These are phyloP conservation scores for Sclerotinia trifoliorum DNA, from an alignment of 2,329 filamentous ascomycete genomes.

Conservation along the genomic window DNA sequence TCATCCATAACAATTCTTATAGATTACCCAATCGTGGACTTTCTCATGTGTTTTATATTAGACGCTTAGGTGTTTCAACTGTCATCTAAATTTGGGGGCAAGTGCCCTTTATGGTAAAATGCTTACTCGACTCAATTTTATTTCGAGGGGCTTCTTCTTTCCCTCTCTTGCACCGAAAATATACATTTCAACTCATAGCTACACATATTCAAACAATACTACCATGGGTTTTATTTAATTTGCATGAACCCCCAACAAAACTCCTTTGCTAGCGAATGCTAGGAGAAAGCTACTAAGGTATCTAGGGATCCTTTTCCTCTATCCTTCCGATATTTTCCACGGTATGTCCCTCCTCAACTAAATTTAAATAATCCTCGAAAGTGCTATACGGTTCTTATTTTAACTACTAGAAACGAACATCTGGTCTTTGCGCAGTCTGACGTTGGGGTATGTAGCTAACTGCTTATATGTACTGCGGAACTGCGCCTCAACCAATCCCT, in stretches of 20 bases:
- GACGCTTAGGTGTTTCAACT: conserved; percentile 14
- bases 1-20: not conserved
- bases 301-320: not conserved
- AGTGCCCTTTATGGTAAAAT: not conserved
- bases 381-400: conserved; percentile 8
- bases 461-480: not conserved
- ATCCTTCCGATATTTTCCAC: not conserved
- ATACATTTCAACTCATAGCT: not conserved
- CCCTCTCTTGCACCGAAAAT: not conserved
- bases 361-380: not conserved
- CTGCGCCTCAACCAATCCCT: conserved; percentile 8
- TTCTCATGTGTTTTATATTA: not conserved
- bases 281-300: not conserved
- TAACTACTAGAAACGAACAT: conserved; percentile 13
- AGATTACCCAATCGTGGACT: not conserved
- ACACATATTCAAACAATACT: not conserved
- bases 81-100: conserved; percentile 13
- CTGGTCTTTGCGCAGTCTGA: conserved; percentile 16
- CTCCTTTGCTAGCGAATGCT: not conserved
- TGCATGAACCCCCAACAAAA: not conserved
- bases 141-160: not conserved
- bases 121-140: not conserved
- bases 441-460: not conserved
- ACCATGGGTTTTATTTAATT: not conserved
- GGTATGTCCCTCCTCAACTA: not conserved